phyloP scores from a whole-genome alignment of 257 asterid genomes.

The Solanum pimpinellifolium region DNA sequence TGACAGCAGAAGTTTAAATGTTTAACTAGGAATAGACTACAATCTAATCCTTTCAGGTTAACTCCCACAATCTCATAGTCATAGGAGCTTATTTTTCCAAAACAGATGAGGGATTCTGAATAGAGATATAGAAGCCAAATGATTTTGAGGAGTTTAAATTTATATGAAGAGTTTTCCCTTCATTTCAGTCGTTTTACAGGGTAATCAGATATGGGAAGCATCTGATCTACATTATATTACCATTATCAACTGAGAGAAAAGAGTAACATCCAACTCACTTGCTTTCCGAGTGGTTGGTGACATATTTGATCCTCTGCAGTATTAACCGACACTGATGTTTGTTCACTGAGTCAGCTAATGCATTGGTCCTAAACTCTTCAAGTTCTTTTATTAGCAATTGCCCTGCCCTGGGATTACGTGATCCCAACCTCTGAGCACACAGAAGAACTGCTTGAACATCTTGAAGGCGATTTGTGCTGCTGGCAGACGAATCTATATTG shows the following conservation, averaged over 20 bases:
- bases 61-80: not conserved
- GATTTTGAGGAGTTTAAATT: not conserved
- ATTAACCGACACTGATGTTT: slow-evolving; percentile 80
- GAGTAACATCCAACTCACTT: slow-evolving; percentile 36
- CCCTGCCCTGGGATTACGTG: slow-evolving; percentile 81
- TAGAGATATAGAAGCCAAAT: not conserved
- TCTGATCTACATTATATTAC: not conserved
- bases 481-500: slow-evolving; percentile 59
- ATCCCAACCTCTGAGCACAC: slow-evolving; percentile 76
- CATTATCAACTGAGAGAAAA: not conserved
- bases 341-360: slow-evolving; percentile 80
- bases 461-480: slow-evolving; percentile 66
- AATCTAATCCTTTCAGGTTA: not conserved
- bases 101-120: not conserved
- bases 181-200: not conserved
- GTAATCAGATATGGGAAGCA: not conserved
- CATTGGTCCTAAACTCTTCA: slow-evolving; percentile 64
- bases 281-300: slow-evolving; percentile 54
- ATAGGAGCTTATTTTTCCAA: not conserved
- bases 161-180: not conserved
- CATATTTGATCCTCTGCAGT: slow-evolving; percentile 72
- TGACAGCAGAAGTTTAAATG: not conserved
- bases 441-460: slow-evolving; percentile 90
- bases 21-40: not conserved
- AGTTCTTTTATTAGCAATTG: slow-evolving; percentile 73